These are phyloP conservation scores for Porphyrellus sp. DNA, from an alignment of 1,284 basidiomycete genomes.

Conservation along the genomic window DNA sequence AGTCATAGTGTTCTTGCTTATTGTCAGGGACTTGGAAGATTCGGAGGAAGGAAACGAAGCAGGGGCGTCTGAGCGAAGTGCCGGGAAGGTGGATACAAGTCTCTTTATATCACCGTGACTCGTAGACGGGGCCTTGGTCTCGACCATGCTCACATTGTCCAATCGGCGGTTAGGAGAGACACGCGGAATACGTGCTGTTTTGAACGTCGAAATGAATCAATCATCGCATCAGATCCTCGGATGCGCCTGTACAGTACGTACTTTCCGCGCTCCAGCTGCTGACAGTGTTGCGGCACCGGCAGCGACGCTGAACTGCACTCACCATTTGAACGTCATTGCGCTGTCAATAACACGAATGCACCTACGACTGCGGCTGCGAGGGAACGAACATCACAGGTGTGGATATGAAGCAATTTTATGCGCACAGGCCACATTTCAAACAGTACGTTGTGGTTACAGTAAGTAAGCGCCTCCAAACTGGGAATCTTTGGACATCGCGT, in stretches of 20 bases:
- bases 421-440: no score
- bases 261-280: neutral
- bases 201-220: constrained; percentile 16
- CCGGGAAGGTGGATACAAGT: neutral
- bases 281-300: constrained; percentile 4
- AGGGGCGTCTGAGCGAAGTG: constrained; percentile 2
- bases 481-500: no score
- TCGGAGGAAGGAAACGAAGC: neutral
- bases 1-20: constrained; percentile 14
- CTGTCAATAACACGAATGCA: neutral
- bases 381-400: no score
- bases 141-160: constrained; percentile 1
- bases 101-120: constrained; percentile 22
- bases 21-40: neutral
- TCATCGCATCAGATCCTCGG: constrained; percentile 21
- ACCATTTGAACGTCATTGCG: neutral
- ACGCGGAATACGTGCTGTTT: constrained; percentile 18
- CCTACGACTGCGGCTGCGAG: no score
- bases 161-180: constrained; percentile 14
- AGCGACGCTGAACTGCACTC: neutral
- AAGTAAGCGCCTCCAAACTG: no score
- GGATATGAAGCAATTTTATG: no score
- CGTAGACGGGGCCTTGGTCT: constrained; percentile 8
- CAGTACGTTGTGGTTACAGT: no score
- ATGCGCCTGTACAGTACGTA: neutral